A percentile compares a stretch with the other conserved stretches of the same genome.
phyloP scores from a whole-genome alignment of 192 early-diverging fungal species.

The Coemansia reversa region DNA sequence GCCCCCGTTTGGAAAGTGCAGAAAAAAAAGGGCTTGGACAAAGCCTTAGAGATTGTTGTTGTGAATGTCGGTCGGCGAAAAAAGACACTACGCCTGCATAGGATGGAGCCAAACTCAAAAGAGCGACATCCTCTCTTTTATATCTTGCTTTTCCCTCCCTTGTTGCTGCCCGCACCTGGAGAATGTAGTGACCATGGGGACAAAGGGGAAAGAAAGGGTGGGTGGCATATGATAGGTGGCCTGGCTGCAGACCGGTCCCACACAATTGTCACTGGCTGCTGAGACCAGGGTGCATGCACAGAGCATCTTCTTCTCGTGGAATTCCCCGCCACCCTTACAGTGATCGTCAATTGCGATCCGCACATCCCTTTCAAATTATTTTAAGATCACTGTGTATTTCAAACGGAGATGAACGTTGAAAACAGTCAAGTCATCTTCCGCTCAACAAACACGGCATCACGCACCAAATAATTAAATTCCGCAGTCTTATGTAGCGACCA shows the following conservation, averaged over 20 bases:
- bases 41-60: conserved; percentile 10
- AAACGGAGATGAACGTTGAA: not conserved
- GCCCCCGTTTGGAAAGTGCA: not conserved
- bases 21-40: not conserved
- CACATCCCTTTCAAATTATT: not conserved
- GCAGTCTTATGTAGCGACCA: not conserved
- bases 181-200: not conserved
- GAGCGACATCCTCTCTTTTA: not conserved
- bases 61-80: not conserved
- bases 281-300: not conserved
- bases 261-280: not conserved
- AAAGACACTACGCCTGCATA: not conserved
- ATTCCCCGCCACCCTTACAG: not conserved
- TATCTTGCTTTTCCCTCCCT: not conserved
- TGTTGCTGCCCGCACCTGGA: not conserved
- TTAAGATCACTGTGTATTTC: not conserved
- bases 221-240: not conserved
- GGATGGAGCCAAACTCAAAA: not conserved
- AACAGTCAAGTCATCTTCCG: not conserved
- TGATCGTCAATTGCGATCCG: not conserved
- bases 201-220: not conserved
- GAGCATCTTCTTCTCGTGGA: not conserved
- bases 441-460: not conserved
- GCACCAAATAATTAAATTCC: not conserved
- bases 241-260: not conserved